Evolutionary conservation across 2,329 filamentous ascomycete species (phyloP).

Genomic region (Ascochyta koolunga): DNA sequence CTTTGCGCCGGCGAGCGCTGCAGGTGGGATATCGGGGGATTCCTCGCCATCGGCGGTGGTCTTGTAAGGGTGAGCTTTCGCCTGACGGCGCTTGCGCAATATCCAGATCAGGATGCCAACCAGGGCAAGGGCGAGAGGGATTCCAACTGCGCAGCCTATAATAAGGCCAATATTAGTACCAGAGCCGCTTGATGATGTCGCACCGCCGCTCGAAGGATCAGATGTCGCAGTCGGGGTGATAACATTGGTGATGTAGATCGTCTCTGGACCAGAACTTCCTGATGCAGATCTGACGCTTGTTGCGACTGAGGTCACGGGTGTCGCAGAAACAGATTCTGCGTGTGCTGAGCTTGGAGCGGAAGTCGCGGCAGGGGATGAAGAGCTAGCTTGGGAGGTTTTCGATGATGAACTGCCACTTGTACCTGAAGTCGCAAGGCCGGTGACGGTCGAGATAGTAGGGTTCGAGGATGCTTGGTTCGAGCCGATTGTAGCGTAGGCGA

Average conservation of each 20-base stretch:
- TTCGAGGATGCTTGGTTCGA: slow-evolving; percentile 24
- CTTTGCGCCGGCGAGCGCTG: slow-evolving; percentile 31
- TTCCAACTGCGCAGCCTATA: slow-evolving; percentile 45
- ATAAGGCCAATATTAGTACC: slow-evolving; percentile 40
- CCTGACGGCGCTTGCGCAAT: slow-evolving; percentile 38
- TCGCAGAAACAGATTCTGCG: slow-evolving; percentile 13
- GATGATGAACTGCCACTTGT: slow-evolving; percentile 18
- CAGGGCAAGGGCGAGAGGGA: slow-evolving; percentile 42
- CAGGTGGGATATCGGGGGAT: slow-evolving; percentile 27
- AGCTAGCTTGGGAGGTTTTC: slow-evolving; percentile 19
- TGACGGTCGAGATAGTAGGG: slow-evolving; percentile 34
- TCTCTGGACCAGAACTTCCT: slow-evolving; percentile 32
- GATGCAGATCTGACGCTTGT: slow-evolving; percentile 30
- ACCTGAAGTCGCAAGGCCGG: slow-evolving; percentile 30
- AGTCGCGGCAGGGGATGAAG: slow-evolving; percentile 12
- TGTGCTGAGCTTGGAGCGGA: slow-evolving; percentile 4
- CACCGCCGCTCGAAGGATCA: neutral
- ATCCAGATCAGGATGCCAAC: slow-evolving; percentile 41
- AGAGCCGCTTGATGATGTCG: slow-evolving; percentile 14
- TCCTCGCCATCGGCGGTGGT: slow-evolving; percentile 21
- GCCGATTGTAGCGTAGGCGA: slow-evolving; percentile 42
- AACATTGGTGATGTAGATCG: slow-evolving; percentile 27
- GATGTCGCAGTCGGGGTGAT: slow-evolving; percentile 22
- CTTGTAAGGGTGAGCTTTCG: slow-evolving; percentile 27
- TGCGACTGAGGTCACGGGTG: slow-evolving; percentile 32